These are phyloP conservation scores for Coleophoma crateriformis DNA, from an alignment of 2,329 filamentous ascomycete species.

Conservation along the genomic window DNA sequence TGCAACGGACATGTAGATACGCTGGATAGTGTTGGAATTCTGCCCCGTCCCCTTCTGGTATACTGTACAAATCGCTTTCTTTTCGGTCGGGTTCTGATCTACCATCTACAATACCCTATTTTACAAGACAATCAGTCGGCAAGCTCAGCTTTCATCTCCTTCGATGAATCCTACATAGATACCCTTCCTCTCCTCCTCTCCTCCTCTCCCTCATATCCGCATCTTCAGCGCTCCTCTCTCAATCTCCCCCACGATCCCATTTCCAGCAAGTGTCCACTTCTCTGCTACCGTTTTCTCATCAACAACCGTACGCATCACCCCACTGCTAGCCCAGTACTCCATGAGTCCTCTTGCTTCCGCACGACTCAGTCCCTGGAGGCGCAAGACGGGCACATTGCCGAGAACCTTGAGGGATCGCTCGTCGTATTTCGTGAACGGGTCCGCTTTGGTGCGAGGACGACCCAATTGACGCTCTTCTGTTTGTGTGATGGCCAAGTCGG, in stretches of 20 bases:
- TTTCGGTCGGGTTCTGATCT: no score
- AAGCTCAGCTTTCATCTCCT: no score
- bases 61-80: no score
- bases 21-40: no score
- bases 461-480: constrained; percentile 37
- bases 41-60: no score
- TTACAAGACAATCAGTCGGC: no score
- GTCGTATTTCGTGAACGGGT: constrained; percentile 55
- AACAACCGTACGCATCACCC: constrained; percentile 65
- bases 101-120: no score
- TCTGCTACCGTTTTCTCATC: constrained; percentile 68
- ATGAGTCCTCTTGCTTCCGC: constrained; percentile 72
- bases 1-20: no score
- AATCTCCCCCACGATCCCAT: constrained; percentile 80
- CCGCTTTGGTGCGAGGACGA: constrained; percentile 32
- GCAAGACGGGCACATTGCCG: constrained; percentile 43
- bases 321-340: constrained; percentile 91
- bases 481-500: constrained; percentile 63
- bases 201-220: constrained; percentile 13
- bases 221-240: constrained; percentile 56
- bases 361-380: constrained; percentile 64
- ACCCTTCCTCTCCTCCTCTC: no score
- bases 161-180: no score
- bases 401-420: constrained; percentile 48
- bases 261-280: constrained; percentile 78